These are phyloP conservation scores for Cordyceps pruinosa DNA, from an alignment of 2,329 filamentous ascomycete species.

Conservation along the genomic window DNA sequence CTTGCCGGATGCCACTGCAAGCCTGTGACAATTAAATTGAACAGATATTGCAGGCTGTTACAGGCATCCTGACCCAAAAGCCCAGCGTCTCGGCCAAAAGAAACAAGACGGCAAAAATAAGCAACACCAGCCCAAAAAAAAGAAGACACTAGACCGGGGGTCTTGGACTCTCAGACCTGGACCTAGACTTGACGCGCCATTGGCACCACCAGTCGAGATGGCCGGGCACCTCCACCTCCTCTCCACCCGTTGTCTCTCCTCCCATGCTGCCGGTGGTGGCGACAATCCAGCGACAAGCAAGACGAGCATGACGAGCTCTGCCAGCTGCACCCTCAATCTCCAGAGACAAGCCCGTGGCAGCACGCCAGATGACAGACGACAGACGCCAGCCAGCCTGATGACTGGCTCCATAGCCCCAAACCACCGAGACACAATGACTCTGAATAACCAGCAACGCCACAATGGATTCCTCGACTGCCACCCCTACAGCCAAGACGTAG, in stretches of 20 bases:
- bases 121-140: slow-evolving; percentile 10
- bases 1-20: slow-evolving; percentile 5
- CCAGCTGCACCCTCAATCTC: not conserved
- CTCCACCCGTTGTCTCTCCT: slow-evolving; percentile 15
- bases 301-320: not conserved
- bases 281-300: too few relatives aligned
- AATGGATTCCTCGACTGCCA: not conserved
- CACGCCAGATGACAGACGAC: too few relatives aligned
- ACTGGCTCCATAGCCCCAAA: not conserved
- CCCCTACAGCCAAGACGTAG: slow-evolving; percentile 1
- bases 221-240: slow-evolving; percentile 9
- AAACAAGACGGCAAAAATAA: slow-evolving; percentile 6
- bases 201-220: slow-evolving; percentile 9
- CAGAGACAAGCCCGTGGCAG: too few relatives aligned
- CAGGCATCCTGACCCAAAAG: too few relatives aligned
- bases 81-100: slow-evolving; percentile 7
- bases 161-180: slow-evolving; percentile 10
- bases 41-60: slow-evolving; percentile 8
- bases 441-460: slow-evolving; percentile 2
- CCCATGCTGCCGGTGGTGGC: not conserved
- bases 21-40: slow-evolving; percentile 6
- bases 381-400: not conserved
- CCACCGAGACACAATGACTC: slow-evolving; percentile 7
- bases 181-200: slow-evolving; percentile 10
- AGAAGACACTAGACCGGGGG: slow-evolving; percentile 6